Base-by-base conservation (phyloP, 495 filamentous ascomycete genomes). In the Elasticomyces elasticus region DNA sequence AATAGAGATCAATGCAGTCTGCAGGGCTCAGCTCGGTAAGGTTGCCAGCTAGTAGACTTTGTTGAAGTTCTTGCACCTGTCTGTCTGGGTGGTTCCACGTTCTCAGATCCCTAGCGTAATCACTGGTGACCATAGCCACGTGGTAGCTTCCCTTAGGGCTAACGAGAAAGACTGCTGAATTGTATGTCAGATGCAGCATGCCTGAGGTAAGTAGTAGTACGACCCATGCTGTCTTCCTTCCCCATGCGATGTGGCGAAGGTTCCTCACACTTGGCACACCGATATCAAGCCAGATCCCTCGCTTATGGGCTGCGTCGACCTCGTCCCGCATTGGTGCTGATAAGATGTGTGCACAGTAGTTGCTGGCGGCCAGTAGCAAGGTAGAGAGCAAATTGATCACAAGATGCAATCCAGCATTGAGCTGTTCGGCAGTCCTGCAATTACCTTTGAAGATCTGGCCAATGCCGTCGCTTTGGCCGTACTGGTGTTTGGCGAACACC, bases 61-160 rank as follows among this genome's bases (percentile, higher is more conserved):
- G 12, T 19, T 15, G 20, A 19, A 22, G 20, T 6, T 43, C 20
- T 15, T 15, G 20, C 17, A 43, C 6, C 20, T 22, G 40, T 22
- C 10, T 43, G 40, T 43, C 12, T n/a, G n/a, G n/a, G 40, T 7
- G 7, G 20, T 19, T 24, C 47, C 47, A 50, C 26, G 26, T 15
- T 4, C 5, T 28, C 20, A 23, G 40, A 50, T 25, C 47, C 17
- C 60, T 56, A 20, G 64, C 6, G 52, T 71, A 74, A 9, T 68
- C 55, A 28, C 66, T 58, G 3, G 63, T 61, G 15, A 66, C 71
- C 25, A 64, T 52, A 3, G 64, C 67, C 17, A 71, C 30, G 37
- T 65, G 54, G 49, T 74, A 76, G 25, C 70, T 59, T n/a, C 70
- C 67, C 6, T 66, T 62, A 38, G 63, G 53, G 17, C 68, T 52